Conservation (phyloP, 257 asterid species). For the Solanum pennellii region DNA sequence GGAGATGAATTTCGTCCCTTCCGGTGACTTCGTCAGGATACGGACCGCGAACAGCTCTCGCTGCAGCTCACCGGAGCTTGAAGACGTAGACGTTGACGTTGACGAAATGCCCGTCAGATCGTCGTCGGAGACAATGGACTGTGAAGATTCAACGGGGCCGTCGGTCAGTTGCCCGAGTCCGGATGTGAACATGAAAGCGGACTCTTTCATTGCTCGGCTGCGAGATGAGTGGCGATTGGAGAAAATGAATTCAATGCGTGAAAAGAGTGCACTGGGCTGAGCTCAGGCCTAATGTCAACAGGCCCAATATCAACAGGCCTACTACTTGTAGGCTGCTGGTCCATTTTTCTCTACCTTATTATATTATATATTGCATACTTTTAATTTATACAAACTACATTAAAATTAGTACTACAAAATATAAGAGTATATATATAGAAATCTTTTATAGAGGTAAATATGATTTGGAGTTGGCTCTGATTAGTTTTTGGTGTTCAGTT, state of each 20-base stretch:
- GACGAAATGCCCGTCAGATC: slow-evolving; percentile 31
- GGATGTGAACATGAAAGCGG: slow-evolving; percentile 74
- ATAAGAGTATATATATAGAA: neutral
- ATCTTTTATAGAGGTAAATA: neutral
- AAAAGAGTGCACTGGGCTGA: slow-evolving; percentile 18
- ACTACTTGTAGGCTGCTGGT: neutral
- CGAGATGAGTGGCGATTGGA: slow-evolving; percentile 73
- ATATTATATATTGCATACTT: neutral
- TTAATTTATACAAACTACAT: neutral
- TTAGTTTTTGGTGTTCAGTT: neutral
- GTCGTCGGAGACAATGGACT: slow-evolving; percentile 8
- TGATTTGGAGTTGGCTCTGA: neutral
- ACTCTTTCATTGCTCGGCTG: slow-evolving; percentile 61
- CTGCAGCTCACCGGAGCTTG: slow-evolving; percentile 65
- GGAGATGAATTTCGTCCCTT: slow-evolving; percentile 32
- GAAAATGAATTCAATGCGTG: slow-evolving; percentile 50
- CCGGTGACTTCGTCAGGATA: slow-evolving; percentile 53
- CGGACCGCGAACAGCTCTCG: slow-evolving; percentile 50
- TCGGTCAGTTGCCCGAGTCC: slow-evolving; percentile 82
- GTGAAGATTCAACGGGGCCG: slow-evolving; percentile 42
- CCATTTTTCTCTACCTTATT: neutral
- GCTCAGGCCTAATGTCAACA: neutral
- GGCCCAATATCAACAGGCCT: neutral
- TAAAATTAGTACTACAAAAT: neutral
- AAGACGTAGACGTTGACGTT: slow-evolving; percentile 54